Conservation (phyloP, 371 early-diverging fungal species). For the Caulochytrium protostelioides region DNA sequence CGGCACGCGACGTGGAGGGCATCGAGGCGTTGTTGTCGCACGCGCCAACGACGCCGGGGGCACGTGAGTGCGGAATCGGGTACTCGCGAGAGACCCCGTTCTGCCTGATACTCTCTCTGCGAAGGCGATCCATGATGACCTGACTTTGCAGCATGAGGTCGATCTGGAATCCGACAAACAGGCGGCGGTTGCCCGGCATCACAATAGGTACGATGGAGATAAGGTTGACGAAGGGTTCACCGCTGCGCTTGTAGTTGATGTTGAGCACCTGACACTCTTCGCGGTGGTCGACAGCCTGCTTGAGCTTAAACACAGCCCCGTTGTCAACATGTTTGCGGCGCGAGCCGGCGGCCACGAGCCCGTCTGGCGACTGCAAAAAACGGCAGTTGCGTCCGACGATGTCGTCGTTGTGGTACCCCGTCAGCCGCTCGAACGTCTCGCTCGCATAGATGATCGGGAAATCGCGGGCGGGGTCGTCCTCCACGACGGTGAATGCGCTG, state of each 20-base stretch:
- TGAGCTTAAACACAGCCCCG: constrained; percentile 25
- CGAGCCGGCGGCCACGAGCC: constrained; percentile 9
- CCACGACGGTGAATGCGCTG: constrained; percentile 25
- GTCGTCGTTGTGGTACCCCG: constrained; percentile 18
- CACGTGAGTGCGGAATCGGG: no score
- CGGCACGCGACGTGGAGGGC: neutral
- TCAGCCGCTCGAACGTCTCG: constrained; percentile 21
- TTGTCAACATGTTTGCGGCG: constrained; percentile 31
- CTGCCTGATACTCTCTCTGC: no score
- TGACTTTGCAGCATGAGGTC: constrained; percentile 48
- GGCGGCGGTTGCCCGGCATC: constrained; percentile 7
- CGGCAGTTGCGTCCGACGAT: constrained; percentile 29
- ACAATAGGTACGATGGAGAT: constrained; percentile 38
- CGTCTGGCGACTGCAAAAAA: constrained; percentile 23
- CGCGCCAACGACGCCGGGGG: neutral
- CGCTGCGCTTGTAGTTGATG: constrained; percentile 40
- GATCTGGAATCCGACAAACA: constrained; percentile 41
- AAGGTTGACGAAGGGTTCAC: constrained; percentile 45
- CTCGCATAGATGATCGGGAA: constrained; percentile 22
- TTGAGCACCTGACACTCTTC: constrained; percentile 36
- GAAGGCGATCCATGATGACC: constrained; percentile 35
- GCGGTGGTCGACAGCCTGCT: constrained; percentile 18
- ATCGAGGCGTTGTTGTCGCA: neutral
- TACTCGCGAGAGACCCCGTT: no score
- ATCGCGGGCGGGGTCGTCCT: no score